Evolutionary conservation across 208 protist species (phyloP), one percentile per base, ranked within the genome.

Genomic region (Trypanosoma congolense): DNA sequence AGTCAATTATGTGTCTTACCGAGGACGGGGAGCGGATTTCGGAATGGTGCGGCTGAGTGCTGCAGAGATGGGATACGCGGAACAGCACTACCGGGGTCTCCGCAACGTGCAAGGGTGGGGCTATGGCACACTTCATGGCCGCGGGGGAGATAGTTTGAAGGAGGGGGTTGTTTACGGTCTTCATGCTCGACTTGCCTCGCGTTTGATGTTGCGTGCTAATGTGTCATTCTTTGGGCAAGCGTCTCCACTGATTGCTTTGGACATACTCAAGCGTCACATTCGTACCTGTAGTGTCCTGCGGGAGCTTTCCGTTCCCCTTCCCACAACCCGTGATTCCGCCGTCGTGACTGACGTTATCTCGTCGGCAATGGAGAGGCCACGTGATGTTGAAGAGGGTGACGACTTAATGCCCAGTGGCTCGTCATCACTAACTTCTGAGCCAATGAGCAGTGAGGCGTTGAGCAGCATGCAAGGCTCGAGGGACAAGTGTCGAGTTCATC

Each of bases 231-330:
- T 54, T 8, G 77, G 79, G 1, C 80, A 87, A 56, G 66, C 75
- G 0, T 80, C 83, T 3, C 81, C 87, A 36, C 57, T 89, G 47
- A 57, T 93, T 45, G 87, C 80, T 8, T 16, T 85, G 22, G 64
- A 87, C 33, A 74, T 93, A 33, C 59, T 93, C 47, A 63, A 66
- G 18, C 82, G 87, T 14, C 89, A 93, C 47, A 40, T 90, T 45
- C 59, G 59, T 18, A 82, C 63, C 10, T 89, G 85, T 52, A 60
- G 75, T 30, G 8, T 75, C 1, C 49, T 83, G 48, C 67, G 70
- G 10, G 46, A 71, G 29, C 6, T 12, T 38, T 12, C 33, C 33
- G 33, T 12, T 16, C 33, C 9, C n/a, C 70, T 87, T 54, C 50
- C 60, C 2, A 50, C 41, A 18, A 35, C 24, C 14, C 14, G 4